Percentiles rank a stretch among this genome's conserved stretches.
Conservation (phyloP, 73 alveolate species). For the Paramecium pentaurelia region DNA sequence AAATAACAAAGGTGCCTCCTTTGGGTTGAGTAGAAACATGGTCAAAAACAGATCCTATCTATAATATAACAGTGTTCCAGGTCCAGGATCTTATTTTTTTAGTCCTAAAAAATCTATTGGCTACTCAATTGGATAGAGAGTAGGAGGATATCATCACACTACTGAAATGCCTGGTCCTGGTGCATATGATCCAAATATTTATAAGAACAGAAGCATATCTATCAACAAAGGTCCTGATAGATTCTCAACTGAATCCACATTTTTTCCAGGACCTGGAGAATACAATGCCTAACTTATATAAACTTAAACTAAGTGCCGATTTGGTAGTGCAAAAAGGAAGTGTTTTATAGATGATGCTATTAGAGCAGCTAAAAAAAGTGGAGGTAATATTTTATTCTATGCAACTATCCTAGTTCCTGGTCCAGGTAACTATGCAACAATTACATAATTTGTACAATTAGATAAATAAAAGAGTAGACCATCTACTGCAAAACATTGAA, state of each 20-base stretch:
- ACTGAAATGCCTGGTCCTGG: constrained; percentile 4
- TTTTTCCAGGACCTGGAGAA: constrained; percentile 44
- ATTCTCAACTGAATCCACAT: not conserved
- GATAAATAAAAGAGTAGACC: not conserved
- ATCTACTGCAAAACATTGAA: constrained; percentile 33
- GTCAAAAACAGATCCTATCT: not conserved
- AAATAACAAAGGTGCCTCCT: not conserved
- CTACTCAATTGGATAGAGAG: not conserved
- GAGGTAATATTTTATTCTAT: not conserved
- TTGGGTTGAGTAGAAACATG: not conserved
- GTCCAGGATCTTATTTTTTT: not conserved
- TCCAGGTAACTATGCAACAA: not conserved
- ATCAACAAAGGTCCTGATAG: constrained; percentile 8
- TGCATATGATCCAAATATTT: not conserved
- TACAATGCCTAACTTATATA: not conserved
- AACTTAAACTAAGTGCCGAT: not conserved
- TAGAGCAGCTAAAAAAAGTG: not conserved
- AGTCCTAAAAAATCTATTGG: not conserved
- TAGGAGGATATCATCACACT: not conserved
- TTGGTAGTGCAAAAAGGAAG: constrained; percentile 8
- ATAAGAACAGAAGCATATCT: not conserved
- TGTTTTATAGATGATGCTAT: constrained; percentile 27
- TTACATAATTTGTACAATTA: not conserved
- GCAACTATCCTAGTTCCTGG: not conserved
- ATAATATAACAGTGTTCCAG: not conserved